phyloP scores from a whole-genome alignment of 345 rosid species.

The Eucalyptus curtisii region DNA sequence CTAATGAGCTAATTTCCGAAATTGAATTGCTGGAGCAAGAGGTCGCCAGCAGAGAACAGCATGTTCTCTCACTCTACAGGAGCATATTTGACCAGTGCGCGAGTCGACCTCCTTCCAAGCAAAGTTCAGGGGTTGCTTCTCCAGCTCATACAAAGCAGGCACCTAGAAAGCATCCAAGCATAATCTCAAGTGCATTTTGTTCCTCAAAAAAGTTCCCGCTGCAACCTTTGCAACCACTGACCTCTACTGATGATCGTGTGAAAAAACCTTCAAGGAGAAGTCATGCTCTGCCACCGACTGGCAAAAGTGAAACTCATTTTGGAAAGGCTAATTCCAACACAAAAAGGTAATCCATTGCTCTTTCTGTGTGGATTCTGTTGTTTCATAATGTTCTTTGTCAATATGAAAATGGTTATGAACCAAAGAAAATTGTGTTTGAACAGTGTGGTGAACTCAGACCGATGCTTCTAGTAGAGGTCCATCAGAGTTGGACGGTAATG shows the following conservation, averaged over 20 bases:
- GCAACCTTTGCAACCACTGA: constrained; percentile 44
- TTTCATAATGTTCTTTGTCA: background rate
- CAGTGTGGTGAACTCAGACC: background rate
- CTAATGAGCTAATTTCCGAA: constrained; percentile 74
- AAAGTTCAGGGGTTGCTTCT: constrained; percentile 51
- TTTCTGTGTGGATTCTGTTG: background rate
- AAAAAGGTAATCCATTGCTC: constrained; percentile 23
- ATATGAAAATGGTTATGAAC: background rate
- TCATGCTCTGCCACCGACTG: constrained; percentile 14
- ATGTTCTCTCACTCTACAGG: constrained; percentile 70
- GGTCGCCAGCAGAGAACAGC: constrained; percentile 72
- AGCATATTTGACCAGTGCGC: constrained; percentile 48
- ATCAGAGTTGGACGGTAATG: background rate
- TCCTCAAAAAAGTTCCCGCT: constrained; percentile 62
- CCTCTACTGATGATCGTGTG: constrained; percentile 24
- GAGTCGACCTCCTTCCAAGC: constrained; percentile 48
- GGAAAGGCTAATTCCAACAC: constrained; percentile 24
- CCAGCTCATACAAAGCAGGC: constrained; percentile 58
- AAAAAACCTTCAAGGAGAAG: constrained; percentile 27
- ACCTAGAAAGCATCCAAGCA: constrained; percentile 63
- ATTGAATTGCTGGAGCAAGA: constrained; percentile 82
- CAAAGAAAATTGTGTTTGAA: background rate
- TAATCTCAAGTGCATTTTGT: constrained; percentile 76
- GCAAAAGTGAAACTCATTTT: constrained; percentile 16
- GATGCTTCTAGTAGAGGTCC: background rate